Evolutionary conservation across 2,329 filamentous ascomycete genomes (phyloP), one percentile per base, ranked within the genome.

Genomic region (Beauveria caledonica): DNA sequence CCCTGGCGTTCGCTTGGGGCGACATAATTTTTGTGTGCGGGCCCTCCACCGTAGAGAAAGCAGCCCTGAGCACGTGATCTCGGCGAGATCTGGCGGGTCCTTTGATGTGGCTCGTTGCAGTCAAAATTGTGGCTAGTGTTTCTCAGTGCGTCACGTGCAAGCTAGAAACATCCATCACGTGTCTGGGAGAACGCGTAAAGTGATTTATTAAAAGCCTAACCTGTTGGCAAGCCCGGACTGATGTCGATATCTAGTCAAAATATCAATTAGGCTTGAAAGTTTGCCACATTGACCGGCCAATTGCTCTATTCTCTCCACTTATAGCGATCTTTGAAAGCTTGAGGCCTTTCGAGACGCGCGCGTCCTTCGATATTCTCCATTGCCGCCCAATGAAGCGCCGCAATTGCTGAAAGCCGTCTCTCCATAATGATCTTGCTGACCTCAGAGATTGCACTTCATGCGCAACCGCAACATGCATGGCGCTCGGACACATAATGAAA

Each of bases 11-110:
- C 63, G 62, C 60, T 64, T 62, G 62, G 64, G 27, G n/a, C 64
- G 67, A 70, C 68, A 72, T 60, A 69, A 68, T 73, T 74, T 74
- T 74, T 74, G 70, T 74, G 73, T 71, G 73, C 67, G 66, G 68
- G 64, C 66, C 65, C 62, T 63, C 63, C 62, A 39, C 57, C n/a
- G 21, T 8, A 29, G 60, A 63, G 62, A 46, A 42, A 25, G 63
- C 46, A 59, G 63, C 71, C 71, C 70, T 73, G 66, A 69, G 66
- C 73, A 75, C 73, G 73, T 74, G 72, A 74, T 17, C 19, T 5
- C 19, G 6, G 7, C 15, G 27, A 39, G 36, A 40, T 46, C 23
- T 29, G 39, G 29, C 44, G 55, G 60, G 40, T 48, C 49, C 6
- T 9, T 2, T 4, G 23, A 15, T 62, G 60, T 62, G 60, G 60